Conservation (phyloP, 805 yeast species). For the Lipomyces japonicus region DNA sequence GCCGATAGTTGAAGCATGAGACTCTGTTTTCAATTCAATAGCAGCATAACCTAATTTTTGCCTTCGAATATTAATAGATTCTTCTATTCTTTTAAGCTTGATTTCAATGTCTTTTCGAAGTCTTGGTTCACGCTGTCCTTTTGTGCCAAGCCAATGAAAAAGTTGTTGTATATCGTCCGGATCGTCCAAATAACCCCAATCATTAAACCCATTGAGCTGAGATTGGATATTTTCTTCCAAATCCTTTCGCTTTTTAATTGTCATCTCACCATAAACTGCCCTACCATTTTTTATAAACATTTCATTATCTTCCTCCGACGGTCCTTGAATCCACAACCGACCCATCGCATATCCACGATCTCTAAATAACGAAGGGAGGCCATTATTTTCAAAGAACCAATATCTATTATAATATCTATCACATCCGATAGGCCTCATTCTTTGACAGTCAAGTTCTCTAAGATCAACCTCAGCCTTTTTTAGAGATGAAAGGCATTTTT, state of each 20-base stretch:
- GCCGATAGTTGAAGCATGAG: too few relatives aligned
- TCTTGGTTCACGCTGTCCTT: conserved; percentile 69
- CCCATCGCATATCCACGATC: conserved; percentile 74
- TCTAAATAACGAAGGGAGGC: conserved; percentile 42
- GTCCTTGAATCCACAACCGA: conserved; percentile 88
- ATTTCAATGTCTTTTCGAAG: conserved; percentile 58
- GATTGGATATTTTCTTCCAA: conserved; percentile 7
- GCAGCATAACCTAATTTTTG: conserved; percentile 44
- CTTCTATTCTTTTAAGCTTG: conserved; percentile 50
- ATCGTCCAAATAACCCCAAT: conserved; percentile 71
- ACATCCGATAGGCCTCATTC: conserved; percentile 71
- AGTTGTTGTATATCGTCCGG: conserved; percentile 55
- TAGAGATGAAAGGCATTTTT: conserved; percentile 49
- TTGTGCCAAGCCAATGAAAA: conserved; percentile 63
- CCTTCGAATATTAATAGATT: conserved; percentile 57
- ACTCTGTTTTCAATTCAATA: not conserved
- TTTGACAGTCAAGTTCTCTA: conserved; percentile 56
- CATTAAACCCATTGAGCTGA: conserved; percentile 46
- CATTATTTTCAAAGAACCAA: conserved; percentile 93
- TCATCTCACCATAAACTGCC: conserved; percentile 22
- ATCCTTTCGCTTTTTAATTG: conserved; percentile 17
- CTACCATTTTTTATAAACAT: conserved; percentile 36
- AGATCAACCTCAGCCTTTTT: conserved; percentile 57
- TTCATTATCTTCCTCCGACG: conserved; percentile 49
- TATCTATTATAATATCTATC: conserved; percentile 83